Conservation (phyloP, 2,329 filamentous ascomycete species). For the Ascochyta lentis region DNA sequence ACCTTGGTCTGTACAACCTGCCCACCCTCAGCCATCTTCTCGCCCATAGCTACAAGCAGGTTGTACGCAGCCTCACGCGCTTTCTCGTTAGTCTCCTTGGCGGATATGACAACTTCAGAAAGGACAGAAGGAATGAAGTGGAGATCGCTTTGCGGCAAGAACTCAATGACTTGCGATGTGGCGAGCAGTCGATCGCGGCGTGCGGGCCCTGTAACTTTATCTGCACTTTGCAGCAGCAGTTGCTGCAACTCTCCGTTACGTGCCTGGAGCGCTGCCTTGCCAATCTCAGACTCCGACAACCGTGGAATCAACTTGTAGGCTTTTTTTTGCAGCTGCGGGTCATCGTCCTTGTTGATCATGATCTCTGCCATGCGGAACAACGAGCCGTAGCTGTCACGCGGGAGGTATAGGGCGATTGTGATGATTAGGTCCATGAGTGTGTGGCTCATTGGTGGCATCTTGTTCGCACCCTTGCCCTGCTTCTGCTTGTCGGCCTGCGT, state of each 20-base stretch:
- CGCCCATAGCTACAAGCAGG: conserved; percentile 84
- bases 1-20: conserved; percentile 86
- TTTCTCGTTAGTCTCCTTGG: conserved; percentile 97
- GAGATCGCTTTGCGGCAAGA: conserved; percentile 76
- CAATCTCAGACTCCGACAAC: conserved; percentile 79
- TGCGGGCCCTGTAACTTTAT: conserved; percentile 86
- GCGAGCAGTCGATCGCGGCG: conserved; percentile 85
- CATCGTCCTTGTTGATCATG: conserved; percentile 79
- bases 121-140: conserved; percentile 93
- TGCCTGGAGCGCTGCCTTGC: conserved; percentile 76
- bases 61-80: conserved; percentile 90
- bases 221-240: conserved; percentile 78
- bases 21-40: conserved; percentile 77
- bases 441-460: conserved; percentile 89
- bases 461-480: conserved; percentile 66
- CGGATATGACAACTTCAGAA: conserved; percentile 92
- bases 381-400: conserved; percentile 80
- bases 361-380: conserved; percentile 87
- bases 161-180: conserved; percentile 79
- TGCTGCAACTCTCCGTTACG: conserved; percentile 79
- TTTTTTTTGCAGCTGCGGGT: conserved; percentile 97
- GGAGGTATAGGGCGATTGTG: conserved; percentile 92
- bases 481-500: conserved; percentile 71
- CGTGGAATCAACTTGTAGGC: conserved; percentile 97
- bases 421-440: conserved; percentile 97